Evolutionary conservation across 1,284 basidiomycete genomes (phyloP).

Genomic region (Tremellales sp.): DNA sequence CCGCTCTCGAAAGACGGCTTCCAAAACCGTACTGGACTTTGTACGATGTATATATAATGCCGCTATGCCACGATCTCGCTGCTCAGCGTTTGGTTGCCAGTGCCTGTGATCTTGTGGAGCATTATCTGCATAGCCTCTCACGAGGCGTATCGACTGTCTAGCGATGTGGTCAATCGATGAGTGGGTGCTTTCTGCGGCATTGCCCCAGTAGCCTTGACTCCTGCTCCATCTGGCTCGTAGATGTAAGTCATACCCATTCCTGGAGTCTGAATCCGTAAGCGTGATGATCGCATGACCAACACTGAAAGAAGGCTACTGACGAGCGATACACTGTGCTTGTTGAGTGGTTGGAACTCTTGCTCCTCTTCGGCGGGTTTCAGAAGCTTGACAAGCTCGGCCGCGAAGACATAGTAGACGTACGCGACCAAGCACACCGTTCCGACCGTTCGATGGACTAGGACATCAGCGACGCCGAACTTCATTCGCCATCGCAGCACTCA

Average conservation of each 20-base stretch:
- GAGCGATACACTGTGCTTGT: conserved; percentile 24
- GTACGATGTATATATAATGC: too few relatives aligned
- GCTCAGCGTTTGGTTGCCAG: too few relatives aligned
- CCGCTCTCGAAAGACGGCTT: too few relatives aligned
- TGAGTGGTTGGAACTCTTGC: conserved; percentile 14
- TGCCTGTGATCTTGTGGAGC: too few relatives aligned
- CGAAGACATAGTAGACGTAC: conserved; percentile 32
- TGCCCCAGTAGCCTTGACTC: conserved; percentile 16
- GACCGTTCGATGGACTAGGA: conserved; percentile 21
- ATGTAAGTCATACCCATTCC: conserved; percentile 40
- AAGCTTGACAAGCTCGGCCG: conserved; percentile 21
- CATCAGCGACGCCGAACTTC: neutral
- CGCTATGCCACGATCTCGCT: too few relatives aligned
- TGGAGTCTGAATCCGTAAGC: conserved; percentile 17
- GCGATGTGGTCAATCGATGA: conserved; percentile 26
- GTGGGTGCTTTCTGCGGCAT: conserved; percentile 33
- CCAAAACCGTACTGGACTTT: too few relatives aligned
- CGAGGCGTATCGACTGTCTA: conserved; percentile 33
- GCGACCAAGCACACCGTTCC: conserved; percentile 28
- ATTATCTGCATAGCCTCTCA: too few relatives aligned
- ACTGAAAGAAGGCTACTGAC: conserved; percentile 13
- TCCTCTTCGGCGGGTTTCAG: conserved; percentile 17
- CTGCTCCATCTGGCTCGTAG: conserved; percentile 23
- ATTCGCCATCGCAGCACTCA: too few relatives aligned
- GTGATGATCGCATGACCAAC: neutral